Percentiles rank a stretch among this genome's conserved stretches.
Evolutionary conservation across 1,139 yeast genomes (phyloP).

Genomic region (Taphrina communis): DNA sequence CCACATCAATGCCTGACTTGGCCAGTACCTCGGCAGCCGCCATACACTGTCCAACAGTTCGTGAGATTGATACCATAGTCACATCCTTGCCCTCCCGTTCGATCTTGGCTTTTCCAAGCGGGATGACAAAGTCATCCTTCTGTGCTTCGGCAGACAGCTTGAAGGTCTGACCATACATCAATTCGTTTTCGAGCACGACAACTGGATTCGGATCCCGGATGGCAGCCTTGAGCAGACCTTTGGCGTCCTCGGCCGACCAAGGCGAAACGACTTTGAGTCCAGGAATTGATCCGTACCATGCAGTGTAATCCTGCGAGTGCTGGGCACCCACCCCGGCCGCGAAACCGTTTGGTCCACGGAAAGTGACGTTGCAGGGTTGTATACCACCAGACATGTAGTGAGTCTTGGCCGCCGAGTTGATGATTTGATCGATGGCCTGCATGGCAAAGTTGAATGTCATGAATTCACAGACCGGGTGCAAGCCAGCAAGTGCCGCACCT

Average conservation of each 20-base stretch:
- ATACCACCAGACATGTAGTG: slow-evolving; percentile 99
- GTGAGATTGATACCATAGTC: slow-evolving; percentile 86
- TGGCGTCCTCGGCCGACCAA: slow-evolving; percentile 92
- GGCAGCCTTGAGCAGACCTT: slow-evolving; percentile 94
- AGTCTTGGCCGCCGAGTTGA: slow-evolving; percentile 98
- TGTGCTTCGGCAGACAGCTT: slow-evolving; percentile 88
- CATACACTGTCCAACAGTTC: slow-evolving; percentile 83
- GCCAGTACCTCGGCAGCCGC: slow-evolving; percentile 88
- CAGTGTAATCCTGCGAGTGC: slow-evolving; percentile 96
- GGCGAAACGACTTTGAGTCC: slow-evolving; percentile 97
- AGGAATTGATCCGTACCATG: slow-evolving; percentile 98
- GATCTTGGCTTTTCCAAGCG: slow-evolving; percentile 94
- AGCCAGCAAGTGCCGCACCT: slow-evolving; percentile 96
- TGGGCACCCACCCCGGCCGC: slow-evolving; percentile 99
- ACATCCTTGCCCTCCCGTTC: slow-evolving; percentile 92
- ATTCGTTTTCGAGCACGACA: slow-evolving; percentile 92
- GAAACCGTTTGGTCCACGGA: slow-evolving; percentile 99
- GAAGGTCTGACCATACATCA: slow-evolving; percentile 89
- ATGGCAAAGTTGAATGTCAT: slow-evolving; percentile 98
- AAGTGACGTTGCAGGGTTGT: slow-evolving; percentile 94
- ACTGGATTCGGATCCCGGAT: slow-evolving; percentile 99
- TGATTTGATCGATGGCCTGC: slow-evolving; percentile 98
- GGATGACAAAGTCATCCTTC: slow-evolving; percentile 85
- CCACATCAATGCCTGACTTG: slow-evolving; percentile 87
- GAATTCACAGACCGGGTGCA: slow-evolving; percentile 96